Conservation (phyloP, 345 rosid species). For the Aquilaria yunnanensis region DNA sequence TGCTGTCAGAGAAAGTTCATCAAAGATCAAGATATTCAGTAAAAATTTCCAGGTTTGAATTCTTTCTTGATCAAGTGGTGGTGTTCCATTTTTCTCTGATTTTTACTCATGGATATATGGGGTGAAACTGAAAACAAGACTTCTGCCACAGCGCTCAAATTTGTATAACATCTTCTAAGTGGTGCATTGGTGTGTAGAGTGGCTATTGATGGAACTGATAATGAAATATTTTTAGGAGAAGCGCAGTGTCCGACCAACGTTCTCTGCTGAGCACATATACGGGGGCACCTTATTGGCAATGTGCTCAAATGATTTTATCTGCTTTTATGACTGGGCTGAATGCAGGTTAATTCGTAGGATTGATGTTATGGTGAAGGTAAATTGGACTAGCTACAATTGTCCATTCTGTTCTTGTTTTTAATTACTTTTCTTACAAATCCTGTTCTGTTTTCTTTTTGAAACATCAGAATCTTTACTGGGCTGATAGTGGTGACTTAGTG, state of each 20-base stretch:
- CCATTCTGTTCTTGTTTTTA: conserved; percentile 8
- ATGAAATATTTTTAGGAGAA: conserved; percentile 64
- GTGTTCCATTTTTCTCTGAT: too few species aligned
- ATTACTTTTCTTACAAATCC: background rate
- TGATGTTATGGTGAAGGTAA: conserved; percentile 96
- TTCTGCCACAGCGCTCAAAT: too few species aligned
- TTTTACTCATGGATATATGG: too few species aligned
- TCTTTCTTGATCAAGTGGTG: background rate
- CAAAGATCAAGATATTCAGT: conserved; percentile 86
- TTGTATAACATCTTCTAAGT: too few species aligned
- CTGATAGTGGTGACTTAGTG: conserved; percentile 97
- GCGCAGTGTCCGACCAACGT: conserved; percentile 84
- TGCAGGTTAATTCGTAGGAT: conserved; percentile 96
- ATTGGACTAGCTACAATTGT: conserved; percentile 17
- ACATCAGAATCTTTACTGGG: conserved; percentile 94
- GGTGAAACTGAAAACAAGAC: too few species aligned
- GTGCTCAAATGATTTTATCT: conserved; percentile 97
- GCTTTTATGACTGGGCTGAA: conserved; percentile 99
- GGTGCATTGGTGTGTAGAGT: too few species aligned
- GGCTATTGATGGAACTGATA: conserved; percentile 10
- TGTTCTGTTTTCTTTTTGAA: conserved; percentile 12
- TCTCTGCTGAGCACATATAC: conserved; percentile 81
- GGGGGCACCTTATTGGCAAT: conserved; percentile 95
- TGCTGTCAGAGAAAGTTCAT: conserved; percentile 95
- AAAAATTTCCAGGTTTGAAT: conserved; percentile 87